Conservation (phyloP, 78 protist species). For the Monosiga brevicollis region DNA sequence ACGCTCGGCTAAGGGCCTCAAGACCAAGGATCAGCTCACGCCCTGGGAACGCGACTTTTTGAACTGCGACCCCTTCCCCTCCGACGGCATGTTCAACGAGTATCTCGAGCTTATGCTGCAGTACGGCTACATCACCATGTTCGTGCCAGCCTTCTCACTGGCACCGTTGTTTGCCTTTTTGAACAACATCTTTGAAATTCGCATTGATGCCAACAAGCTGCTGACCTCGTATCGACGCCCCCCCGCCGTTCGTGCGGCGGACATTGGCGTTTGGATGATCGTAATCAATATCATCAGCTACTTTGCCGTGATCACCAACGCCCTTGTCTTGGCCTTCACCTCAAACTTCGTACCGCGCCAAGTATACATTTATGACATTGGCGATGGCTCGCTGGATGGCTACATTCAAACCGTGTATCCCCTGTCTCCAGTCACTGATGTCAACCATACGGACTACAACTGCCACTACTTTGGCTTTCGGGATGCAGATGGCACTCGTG, state of each 20-base stretch:
- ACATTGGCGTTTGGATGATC: not conserved
- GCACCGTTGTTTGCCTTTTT: conserved; percentile 48
- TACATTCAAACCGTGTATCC: not conserved
- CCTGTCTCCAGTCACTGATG: not conserved
- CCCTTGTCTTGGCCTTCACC: conserved; percentile 1
- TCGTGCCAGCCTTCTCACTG: conserved; percentile 49
- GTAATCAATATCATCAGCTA: not conserved
- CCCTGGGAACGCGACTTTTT: no score
- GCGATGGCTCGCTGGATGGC: not conserved
- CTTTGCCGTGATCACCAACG: not conserved
- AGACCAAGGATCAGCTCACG: no score
- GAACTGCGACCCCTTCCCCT: not conserved
- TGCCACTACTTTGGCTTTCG: not conserved
- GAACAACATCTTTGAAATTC: conserved; percentile 56
- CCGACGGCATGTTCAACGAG: conserved; percentile 6
- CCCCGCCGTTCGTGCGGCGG: not conserved
- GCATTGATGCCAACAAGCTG: conserved; percentile 48
- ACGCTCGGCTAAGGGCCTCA: no score
- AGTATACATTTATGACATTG: not conserved
- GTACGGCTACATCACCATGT: conserved; percentile 43
- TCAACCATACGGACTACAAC: not conserved
- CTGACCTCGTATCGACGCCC: conserved; percentile 21
- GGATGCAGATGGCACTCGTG: not conserved
- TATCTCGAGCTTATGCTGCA: not conserved
- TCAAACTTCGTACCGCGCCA: not conserved